phyloP scores from a whole-genome alignment of 768 basidiomycete species.

The Paxillus involutus region DNA sequence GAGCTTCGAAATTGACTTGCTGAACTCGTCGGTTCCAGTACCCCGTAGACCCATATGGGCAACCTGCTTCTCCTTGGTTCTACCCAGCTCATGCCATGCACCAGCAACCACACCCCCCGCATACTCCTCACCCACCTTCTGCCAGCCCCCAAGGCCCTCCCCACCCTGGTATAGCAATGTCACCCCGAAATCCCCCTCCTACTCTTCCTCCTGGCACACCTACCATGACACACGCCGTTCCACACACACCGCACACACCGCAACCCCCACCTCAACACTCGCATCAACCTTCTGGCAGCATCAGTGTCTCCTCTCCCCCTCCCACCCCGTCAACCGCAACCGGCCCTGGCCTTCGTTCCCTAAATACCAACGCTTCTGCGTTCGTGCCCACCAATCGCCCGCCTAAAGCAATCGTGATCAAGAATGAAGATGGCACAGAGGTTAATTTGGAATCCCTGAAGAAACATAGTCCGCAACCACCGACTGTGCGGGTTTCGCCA shows the following conservation, averaged over 20 bases:
- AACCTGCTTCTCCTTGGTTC: too few relatives aligned
- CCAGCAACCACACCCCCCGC: slow-evolving; percentile 44
- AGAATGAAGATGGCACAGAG: too few relatives aligned
- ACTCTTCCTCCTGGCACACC: slow-evolving; percentile 68
- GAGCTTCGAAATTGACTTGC: too few relatives aligned
- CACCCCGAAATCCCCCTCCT: slow-evolving; percentile 61
- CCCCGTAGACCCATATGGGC: too few relatives aligned
- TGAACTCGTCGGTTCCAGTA: too few relatives aligned
- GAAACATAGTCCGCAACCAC: too few relatives aligned
- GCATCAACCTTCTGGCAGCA: slow-evolving; percentile 45
- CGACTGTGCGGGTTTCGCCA: slow-evolving; percentile 39
- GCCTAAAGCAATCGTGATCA: slow-evolving; percentile 44
- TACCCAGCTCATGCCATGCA: slow-evolving; percentile 35
- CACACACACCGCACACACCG: slow-evolving; percentile 41
- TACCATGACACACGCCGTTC: slow-evolving; percentile 58
- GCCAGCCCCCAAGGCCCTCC: too few relatives aligned
- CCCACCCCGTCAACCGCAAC: slow-evolving; percentile 61
- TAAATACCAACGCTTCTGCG: slow-evolving; percentile 56
- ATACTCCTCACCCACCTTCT: slow-evolving; percentile 40
- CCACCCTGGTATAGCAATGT: slow-evolving; percentile 59
- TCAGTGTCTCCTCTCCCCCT: slow-evolving; percentile 56
- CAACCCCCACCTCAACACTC: slow-evolving; percentile 41
- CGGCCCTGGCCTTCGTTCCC: too few relatives aligned
- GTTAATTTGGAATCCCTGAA: too few relatives aligned
- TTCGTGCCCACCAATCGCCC: slow-evolving; percentile 59